Conservation (phyloP, 441 rosid genomes). For the Mallotus japonicus region DNA sequence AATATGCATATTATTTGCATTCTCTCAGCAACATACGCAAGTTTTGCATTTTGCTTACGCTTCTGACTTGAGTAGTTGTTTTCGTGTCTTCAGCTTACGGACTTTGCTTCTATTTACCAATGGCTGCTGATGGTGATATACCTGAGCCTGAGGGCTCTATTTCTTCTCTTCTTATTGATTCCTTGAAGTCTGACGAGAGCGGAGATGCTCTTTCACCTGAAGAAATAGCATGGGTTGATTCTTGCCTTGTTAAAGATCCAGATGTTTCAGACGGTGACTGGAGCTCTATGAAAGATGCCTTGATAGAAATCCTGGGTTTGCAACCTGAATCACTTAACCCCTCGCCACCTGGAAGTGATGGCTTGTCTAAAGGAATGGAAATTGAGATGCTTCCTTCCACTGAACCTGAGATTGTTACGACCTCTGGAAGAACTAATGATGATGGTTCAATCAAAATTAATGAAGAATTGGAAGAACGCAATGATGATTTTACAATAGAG, state of each 20-base stretch:
- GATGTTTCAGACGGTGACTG: constrained; percentile 47
- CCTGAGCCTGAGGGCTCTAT: constrained; percentile 35
- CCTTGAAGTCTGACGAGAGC: constrained; percentile 28
- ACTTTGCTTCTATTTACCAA: constrained; percentile 29
- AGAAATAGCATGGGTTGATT: constrained; percentile 77
- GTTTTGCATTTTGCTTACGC: too few species aligned
- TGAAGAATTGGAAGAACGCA: constrained; percentile 25
- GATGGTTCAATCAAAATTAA: constrained; percentile 16
- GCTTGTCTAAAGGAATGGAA: constrained; percentile 24
- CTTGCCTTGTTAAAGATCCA: constrained; percentile 56
- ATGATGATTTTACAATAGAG: constrained; percentile 12
- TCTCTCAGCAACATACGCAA: too few species aligned
- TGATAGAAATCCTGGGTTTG: constrained; percentile 45
- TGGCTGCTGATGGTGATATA: constrained; percentile 44
- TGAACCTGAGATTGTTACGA: constrained; percentile 22
- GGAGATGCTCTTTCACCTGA: constrained; percentile 54
- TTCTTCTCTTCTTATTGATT: constrained; percentile 34
- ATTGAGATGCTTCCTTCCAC: constrained; percentile 27
- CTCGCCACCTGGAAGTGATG: constrained; percentile 22
- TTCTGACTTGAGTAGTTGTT: too few species aligned
- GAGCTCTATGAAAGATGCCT: constrained; percentile 57
- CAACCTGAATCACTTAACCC: constrained; percentile 34
- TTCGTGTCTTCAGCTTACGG: constrained; percentile 7
- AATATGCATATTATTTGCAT: too few species aligned
- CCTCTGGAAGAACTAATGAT: constrained; percentile 13